Conservation (phyloP, 2,329 filamentous ascomycete genomes). For the Alternaria ventricosa region DNA sequence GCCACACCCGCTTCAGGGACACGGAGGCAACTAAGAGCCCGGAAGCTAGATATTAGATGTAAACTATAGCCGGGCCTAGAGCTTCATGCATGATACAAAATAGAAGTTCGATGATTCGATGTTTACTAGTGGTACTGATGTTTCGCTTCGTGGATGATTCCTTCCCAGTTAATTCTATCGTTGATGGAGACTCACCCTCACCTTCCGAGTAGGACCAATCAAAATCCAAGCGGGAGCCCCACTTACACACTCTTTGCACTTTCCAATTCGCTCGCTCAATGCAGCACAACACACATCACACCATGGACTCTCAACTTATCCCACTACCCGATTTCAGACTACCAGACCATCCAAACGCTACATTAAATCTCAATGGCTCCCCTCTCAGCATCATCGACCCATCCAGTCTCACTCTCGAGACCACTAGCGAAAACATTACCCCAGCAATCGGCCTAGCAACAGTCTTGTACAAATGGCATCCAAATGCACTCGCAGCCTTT, state of each 20-base stretch:
- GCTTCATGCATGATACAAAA: neutral
- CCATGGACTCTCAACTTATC: conserved; percentile 4
- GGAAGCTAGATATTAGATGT: neutral
- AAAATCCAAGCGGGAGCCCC: neutral
- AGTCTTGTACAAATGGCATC: conserved; percentile 27
- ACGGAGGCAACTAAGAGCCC: conserved; percentile 9
- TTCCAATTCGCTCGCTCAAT: conserved; percentile 5
- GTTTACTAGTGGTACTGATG: neutral
- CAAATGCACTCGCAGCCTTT: conserved; percentile 23
- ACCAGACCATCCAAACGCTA: conserved; percentile 16
- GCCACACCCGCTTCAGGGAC: conserved; percentile 33
- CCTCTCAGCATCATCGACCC: conserved; percentile 17
- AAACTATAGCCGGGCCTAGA: neutral
- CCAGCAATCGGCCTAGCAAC: conserved; percentile 25
- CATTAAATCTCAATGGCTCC: conserved; percentile 9
- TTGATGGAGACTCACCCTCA: neutral
- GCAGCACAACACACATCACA: neutral
- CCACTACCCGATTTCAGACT: conserved; percentile 14
- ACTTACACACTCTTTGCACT: conserved; percentile 9
- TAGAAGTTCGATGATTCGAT: too few species aligned
- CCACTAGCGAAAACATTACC: conserved; percentile 1
- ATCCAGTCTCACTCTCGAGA: neutral
- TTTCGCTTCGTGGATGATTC: neutral
- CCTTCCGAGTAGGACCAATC: conserved; percentile 1
- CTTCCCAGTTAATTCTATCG: neutral